Percentiles rank a stretch among this genome's conserved stretches.
These are phyloP conservation scores for Verruconis gallopava DNA, from an alignment of 2,329 filamentous ascomycete species.

Conservation along the genomic window DNA sequence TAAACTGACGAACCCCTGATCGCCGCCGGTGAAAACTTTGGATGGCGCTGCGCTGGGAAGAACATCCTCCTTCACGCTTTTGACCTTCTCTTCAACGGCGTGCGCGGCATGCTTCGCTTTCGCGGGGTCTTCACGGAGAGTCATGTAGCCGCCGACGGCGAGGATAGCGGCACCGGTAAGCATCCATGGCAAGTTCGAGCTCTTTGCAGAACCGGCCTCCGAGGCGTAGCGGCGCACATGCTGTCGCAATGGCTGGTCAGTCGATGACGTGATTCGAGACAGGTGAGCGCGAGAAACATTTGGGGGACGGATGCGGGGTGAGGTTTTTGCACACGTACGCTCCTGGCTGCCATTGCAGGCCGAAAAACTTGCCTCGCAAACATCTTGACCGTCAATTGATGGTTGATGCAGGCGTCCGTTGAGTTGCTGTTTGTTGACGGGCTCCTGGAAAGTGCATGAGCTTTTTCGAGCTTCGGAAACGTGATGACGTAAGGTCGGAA, in stretches of 20 bases:
- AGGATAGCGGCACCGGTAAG: conserved; percentile 6
- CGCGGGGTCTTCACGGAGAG: conserved; percentile 1
- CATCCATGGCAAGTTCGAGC: not conserved
- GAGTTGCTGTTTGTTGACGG: not conserved
- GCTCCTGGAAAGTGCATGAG: not conserved
- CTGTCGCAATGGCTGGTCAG: conserved; percentile 7
- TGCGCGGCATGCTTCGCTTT: conserved; percentile 3
- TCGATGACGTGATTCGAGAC: not conserved
- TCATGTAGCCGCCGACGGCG: conserved; percentile 7
- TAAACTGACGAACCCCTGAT: conserved; percentile 78
- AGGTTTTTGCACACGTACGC: conserved; percentile 4
- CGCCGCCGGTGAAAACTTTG: conserved; percentile 44
- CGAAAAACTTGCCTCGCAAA: conserved; percentile 10
- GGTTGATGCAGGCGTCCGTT: not conserved
- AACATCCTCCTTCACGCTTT: not conserved
- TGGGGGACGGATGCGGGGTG: not conserved
- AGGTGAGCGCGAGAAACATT: not conserved
- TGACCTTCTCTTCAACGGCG: conserved; percentile 6
- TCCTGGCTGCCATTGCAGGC: conserved; percentile 6
- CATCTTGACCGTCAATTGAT: conserved; percentile 6
- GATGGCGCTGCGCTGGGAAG: not conserved
- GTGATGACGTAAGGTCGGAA: not conserved
- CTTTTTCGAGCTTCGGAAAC: not conserved
- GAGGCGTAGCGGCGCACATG: conserved; percentile 11
- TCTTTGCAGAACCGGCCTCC: conserved; percentile 1